Evolutionary conservation across 192 early-diverging fungal genomes (phyloP), one percentile per base, ranked within the genome.

Genomic region (Phycomyces nitens): DNA sequence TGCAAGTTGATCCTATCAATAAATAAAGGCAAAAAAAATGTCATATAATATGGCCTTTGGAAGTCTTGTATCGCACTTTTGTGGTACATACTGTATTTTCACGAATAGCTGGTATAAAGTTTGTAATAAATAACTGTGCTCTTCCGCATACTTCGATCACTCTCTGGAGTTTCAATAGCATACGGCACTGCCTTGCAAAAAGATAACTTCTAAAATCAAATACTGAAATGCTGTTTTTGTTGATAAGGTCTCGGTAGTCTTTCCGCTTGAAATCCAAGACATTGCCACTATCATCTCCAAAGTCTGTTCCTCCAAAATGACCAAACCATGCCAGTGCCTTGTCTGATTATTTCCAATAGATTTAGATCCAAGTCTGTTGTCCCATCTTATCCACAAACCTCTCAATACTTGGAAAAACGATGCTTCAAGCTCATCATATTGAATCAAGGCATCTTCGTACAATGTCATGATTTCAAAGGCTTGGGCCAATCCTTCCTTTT

Each of bases 391-490:
- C 4, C 56, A 23, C 10, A 51, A 77, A 89, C 88, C 89, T 64
- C 80, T 78, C 20, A 98, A 76, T 20, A 95, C 88, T 74, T 99
- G 95, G 58, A 91, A 90, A 70, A 94, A 98, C 3, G 89, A 90
- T 0, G 94, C 95, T 63, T 99, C 96, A 27, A 99, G 80, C 74
- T 99, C 97, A 71, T 99, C 97, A 65, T 98, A 99, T 64, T 96
- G 91, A 27, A 91, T 70, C 51, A 98, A 73, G 6, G 97, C 93
- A 53, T 96, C 97, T 51, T 94, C 94, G 42, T 82, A 77, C 39
- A 97, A 71, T 50, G 84, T 91, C 85, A 98, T 86, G 53, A 90
- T 83, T 70, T 96, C 94, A 77, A 88, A 97, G 7, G 91, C 83
- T 38, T 82, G 82, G 16, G 92, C 90, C 20, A 97, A 77, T 10